These are phyloP conservation scores for Brassica cretica DNA, from an alignment of 345 rosid species.

Conservation along the genomic window DNA sequence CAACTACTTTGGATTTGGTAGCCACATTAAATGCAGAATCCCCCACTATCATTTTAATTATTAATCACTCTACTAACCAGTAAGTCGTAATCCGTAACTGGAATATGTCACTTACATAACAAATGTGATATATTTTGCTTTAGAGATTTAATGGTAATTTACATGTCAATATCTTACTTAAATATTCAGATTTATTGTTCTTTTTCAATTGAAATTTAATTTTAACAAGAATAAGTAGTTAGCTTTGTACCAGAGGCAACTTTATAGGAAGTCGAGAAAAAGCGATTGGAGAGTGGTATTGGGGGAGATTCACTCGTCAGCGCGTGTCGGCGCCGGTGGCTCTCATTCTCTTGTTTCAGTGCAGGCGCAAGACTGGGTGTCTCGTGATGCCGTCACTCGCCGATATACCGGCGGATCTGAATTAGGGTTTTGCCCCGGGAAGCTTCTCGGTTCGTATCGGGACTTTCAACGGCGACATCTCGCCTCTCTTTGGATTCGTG, in stretches of 20 bases:
- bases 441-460: neutral
- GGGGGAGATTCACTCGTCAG: neutral
- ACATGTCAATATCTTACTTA: neutral
- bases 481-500: neutral
- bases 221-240: neutral
- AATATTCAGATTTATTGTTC: neutral
- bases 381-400: neutral
- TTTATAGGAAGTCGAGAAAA: too few relatives aligned
- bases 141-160: neutral
- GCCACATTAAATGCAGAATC: conserved; percentile 25
- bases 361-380: neutral
- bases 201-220: neutral
- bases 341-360: neutral
- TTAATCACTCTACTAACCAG: neutral
- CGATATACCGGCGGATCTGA: neutral
- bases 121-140: neutral
- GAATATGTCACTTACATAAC: neutral
- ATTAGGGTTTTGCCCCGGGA: neutral
- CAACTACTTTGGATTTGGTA: conserved; percentile 35
- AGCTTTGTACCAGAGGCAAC: too few relatives aligned
- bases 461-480: neutral
- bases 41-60: conserved; percentile 21
- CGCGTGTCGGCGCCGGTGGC: neutral
- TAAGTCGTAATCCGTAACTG: neutral
- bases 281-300: too few relatives aligned